These are phyloP conservation scores for Salix brachista DNA, from an alignment of 345 rosid genomes.

Conservation along the genomic window DNA sequence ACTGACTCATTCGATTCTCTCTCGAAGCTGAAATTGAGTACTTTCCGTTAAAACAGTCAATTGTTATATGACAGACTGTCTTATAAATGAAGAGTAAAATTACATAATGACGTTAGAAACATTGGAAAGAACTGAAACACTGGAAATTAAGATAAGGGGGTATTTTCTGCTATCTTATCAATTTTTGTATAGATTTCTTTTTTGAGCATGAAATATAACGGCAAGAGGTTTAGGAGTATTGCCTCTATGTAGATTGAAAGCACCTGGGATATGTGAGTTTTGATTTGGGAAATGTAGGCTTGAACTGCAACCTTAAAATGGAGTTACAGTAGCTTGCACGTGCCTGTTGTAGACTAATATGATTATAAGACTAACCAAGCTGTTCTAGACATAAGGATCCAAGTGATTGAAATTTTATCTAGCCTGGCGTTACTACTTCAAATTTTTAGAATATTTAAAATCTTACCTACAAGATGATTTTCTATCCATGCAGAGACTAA, in stretches of 20 bases:
- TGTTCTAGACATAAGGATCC: neutral
- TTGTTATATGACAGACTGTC: neutral
- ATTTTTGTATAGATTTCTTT: neutral
- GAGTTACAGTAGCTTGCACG: neutral
- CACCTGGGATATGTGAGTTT: neutral
- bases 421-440: neutral
- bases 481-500: slow-evolving; percentile 45
- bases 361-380: neutral
- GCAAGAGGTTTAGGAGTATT: neutral
- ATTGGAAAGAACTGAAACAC: neutral
- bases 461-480: neutral
- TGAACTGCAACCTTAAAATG: neutral
- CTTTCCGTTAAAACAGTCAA: neutral
- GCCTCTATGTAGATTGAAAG: neutral
- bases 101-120: neutral
- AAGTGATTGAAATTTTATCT: neutral
- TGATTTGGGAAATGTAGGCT: neutral
- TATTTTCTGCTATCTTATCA: neutral
- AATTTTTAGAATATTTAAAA: neutral
- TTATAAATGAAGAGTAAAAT: neutral
- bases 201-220: neutral
- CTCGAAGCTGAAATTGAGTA: neutral
- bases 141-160: neutral
- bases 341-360: neutral
- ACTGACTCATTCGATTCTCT: neutral